phyloP scores from a whole-genome alignment of 768 basidiomycete genomes.

The Tremella fuciformis region DNA sequence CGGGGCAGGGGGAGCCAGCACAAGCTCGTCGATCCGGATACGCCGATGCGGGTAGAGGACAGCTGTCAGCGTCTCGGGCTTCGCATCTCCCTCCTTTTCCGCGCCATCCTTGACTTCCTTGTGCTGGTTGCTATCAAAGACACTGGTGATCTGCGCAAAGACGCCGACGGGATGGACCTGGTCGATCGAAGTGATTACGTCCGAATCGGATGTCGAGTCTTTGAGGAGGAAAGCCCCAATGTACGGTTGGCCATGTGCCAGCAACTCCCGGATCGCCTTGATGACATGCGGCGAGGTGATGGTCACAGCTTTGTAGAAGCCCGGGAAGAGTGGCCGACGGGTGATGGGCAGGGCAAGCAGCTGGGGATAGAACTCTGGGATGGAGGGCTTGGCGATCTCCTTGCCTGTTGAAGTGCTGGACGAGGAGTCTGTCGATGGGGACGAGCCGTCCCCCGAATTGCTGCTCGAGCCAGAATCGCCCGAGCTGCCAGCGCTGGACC shows the following conservation, averaged over 20 bases:
- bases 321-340: slow-evolving; percentile 90
- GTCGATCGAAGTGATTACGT: slow-evolving; percentile 82
- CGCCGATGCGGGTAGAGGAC: slow-evolving; percentile 90
- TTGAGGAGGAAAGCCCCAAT: slow-evolving; percentile 94
- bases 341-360: slow-evolving; percentile 93
- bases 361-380: slow-evolving; percentile 88
- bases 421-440: slow-evolving; percentile 9
- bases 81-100: slow-evolving; percentile 56
- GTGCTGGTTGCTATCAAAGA: slow-evolving; percentile 50
- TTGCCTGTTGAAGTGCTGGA: slow-evolving; percentile 22
- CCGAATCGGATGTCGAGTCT: slow-evolving; percentile 86
- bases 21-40: slow-evolving; percentile 80
- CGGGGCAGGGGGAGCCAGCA: slow-evolving; percentile 52
- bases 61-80: slow-evolving; percentile 83
- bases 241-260: slow-evolving; percentile 94
- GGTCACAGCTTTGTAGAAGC: slow-evolving; percentile 97
- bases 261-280: slow-evolving; percentile 90
- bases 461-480: slow-evolving; percentile 15
- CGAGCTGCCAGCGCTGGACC: slow-evolving; percentile 21
- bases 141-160: slow-evolving; percentile 93
- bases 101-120: slow-evolving; percentile 16
- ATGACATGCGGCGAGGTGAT: slow-evolving; percentile 87
- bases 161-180: slow-evolving; percentile 91
- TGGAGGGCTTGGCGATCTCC: slow-evolving; percentile 66
- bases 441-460: slow-evolving; percentile 7